Percentiles rank a stretch among this genome's conserved stretches.
Evolutionary conservation across 164 flowering plant genomes (phyloP).

Genomic region (Stephania cephalantha): DNA sequence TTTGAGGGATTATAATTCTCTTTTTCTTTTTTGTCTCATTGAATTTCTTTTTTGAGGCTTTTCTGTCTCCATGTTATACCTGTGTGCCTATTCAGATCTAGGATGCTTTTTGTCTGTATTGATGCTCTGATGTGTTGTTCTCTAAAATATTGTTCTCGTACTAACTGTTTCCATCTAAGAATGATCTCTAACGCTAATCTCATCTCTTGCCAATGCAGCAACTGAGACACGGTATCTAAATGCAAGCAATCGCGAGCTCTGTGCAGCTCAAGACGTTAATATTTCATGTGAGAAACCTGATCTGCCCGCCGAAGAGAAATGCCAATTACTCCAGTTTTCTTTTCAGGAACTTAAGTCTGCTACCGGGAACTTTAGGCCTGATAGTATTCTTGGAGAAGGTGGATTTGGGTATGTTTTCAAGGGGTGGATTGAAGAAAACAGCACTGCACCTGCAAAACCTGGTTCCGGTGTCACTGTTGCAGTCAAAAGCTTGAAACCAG

Average conservation of each 20-base stretch:
- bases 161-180: background rate
- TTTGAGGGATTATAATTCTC: background rate
- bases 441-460: conserved; percentile 91
- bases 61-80: no score
- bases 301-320: conserved; percentile 28
- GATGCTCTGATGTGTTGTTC: conserved; percentile 2
- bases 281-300: conserved; percentile 41
- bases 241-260: conserved; percentile 89
- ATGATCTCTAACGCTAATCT: background rate
- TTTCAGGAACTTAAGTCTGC: conserved; percentile 89
- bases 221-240: conserved; percentile 80
- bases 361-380: conserved; percentile 92
- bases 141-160: background rate
- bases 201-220: conserved; percentile 37
- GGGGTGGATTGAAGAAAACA: conserved; percentile 95
- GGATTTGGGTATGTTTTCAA: conserved; percentile 96
- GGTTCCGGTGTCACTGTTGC: conserved; percentile 91
- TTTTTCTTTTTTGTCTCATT: background rate
- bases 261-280: conserved; percentile 53
- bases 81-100: no score
- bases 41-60: background rate
- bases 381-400: conserved; percentile 94
- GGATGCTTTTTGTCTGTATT: background rate
- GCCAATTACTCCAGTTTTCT: conserved; percentile 56
- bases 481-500: conserved; percentile 92